Conservation (phyloP, 306 rosid genomes). For the Mimosa bimucronata region DNA sequence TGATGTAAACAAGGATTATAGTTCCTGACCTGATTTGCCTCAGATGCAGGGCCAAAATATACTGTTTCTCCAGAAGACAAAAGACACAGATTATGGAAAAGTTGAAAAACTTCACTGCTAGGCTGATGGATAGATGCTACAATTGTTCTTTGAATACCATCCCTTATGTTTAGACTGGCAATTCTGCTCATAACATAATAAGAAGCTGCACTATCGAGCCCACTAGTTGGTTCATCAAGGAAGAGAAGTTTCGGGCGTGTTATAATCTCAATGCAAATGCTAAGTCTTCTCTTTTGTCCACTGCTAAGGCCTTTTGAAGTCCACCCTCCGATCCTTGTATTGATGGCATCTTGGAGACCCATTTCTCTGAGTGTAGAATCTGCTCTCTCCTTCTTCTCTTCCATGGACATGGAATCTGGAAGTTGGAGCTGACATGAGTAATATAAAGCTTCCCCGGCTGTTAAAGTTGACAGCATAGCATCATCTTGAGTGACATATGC, state of each 20-base stretch:
- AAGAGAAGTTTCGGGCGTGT: constrained; percentile 70
- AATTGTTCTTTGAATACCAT: constrained; percentile 49
- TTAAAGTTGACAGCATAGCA: constrained; percentile 44
- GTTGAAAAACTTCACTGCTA: constrained; percentile 48
- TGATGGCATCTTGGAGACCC: constrained; percentile 65
- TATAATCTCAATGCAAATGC: constrained; percentile 75
- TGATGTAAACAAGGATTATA: not conserved
- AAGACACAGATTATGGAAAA: constrained; percentile 71
- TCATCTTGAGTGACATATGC: constrained; percentile 65
- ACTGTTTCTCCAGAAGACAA: constrained; percentile 63
- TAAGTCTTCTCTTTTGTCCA: constrained; percentile 75
- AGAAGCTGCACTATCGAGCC: constrained; percentile 86
- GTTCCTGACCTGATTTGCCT: constrained; percentile 60
- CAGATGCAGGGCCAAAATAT: constrained; percentile 68
- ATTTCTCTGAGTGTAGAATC: constrained; percentile 66
- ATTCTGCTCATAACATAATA: constrained; percentile 53
- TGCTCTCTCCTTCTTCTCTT: constrained; percentile 69
- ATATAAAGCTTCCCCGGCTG: constrained; percentile 61
- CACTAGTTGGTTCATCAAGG: constrained; percentile 84
- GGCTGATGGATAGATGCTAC: constrained; percentile 48
- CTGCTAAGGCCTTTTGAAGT: constrained; percentile 71
- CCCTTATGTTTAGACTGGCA: constrained; percentile 38
- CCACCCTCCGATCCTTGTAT: constrained; percentile 76
- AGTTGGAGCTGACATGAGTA: constrained; percentile 76
- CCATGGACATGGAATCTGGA: constrained; percentile 61